A percentile compares a stretch with the other conserved stretches of the same genome.
Conservation (phyloP, 179 eudicot genomes). For the Spinacia oleracea region DNA sequence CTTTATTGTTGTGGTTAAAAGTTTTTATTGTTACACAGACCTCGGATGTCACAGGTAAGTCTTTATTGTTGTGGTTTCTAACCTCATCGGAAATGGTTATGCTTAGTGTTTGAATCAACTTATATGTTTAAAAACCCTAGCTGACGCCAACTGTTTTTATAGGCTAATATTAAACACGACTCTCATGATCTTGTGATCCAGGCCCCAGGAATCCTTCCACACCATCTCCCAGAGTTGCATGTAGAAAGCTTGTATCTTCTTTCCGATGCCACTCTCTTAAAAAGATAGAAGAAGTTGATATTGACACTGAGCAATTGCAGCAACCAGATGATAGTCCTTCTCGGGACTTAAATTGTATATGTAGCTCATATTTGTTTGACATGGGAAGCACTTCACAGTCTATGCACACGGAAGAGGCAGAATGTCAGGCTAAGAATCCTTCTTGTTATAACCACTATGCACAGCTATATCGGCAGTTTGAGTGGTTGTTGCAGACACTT, state of each 20-base stretch:
- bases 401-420: conserved; percentile 74
- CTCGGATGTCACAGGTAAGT: too few species aligned
- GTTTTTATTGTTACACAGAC: too few species aligned
- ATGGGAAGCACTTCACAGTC: conserved; percentile 97
- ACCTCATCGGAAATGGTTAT: background rate
- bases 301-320: conserved; percentile 78
- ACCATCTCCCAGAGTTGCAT: conserved; percentile 73
- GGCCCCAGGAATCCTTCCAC: conserved; percentile 53
- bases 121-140: background rate
- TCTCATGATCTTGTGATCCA: conserved; percentile 28
- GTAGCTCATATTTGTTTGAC: conserved; percentile 88
- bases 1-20: background rate
- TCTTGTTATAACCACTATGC: conserved; percentile 74
- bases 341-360: conserved; percentile 78
- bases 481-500: conserved; percentile 83
- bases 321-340: conserved; percentile 53
- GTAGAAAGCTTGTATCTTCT: conserved; percentile 75
- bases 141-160: background rate
- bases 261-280: conserved; percentile 83
- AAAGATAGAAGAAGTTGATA: conserved; percentile 57
- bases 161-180: background rate
- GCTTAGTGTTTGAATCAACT: background rate
- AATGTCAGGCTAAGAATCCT: conserved; percentile 66
- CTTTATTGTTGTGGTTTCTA: too few species aligned
- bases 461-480: conserved; percentile 93